Base-by-base conservation (phyloP, 805 yeast genomes). In the Zygoascus biomembranicola region DNA sequence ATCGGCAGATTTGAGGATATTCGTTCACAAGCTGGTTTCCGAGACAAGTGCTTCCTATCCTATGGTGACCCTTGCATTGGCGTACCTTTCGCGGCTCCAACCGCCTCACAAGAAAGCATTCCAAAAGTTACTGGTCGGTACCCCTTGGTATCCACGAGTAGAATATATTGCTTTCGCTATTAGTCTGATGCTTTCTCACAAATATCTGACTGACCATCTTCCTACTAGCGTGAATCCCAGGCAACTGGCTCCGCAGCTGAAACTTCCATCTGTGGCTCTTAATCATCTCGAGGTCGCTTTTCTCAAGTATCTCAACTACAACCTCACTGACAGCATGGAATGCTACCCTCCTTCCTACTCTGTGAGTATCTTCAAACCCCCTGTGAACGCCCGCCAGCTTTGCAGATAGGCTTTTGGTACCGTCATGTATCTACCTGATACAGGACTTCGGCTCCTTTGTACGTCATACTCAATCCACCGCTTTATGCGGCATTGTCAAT, bases 191-290 rank as follows among this genome's bases (percentile, higher is more conserved):
- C 73, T 89, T 58, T 94, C 96, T 43, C 90, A 90, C 73, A 90
- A 90, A 70, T 86, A 87, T 65, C 86, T 87, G 61, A 97, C 90
- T 70, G 97, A 90, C 70, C 87, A 89, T 67, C 90, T 4, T 4
- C 39, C 39, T 11, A 13, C 39, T 13, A 35, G 39, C 4, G 3
- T 35, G 39, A 35, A 35, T 35, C 39, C 39, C 13, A 35, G 8
- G 39, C 39, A n/a, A 11, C 10, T 35, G 39, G 39, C 39, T 35
- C 39, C 39, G 3, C 39, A 35, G 39, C 39, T 35, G 5, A 35
- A 35, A 4, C 13, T 35, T 11, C 13, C 13, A 13, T 11, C 39
- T 3, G 2, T 13, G 16, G 13, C 16, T 35, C 39, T 35, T n/a
- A 11, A 35, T n/a, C 39, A 35, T 35, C 39, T 35, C 5, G 39